phyloP scores from a whole-genome alignment of 179 eudicot species.

The Patellifolia procumbens region DNA sequence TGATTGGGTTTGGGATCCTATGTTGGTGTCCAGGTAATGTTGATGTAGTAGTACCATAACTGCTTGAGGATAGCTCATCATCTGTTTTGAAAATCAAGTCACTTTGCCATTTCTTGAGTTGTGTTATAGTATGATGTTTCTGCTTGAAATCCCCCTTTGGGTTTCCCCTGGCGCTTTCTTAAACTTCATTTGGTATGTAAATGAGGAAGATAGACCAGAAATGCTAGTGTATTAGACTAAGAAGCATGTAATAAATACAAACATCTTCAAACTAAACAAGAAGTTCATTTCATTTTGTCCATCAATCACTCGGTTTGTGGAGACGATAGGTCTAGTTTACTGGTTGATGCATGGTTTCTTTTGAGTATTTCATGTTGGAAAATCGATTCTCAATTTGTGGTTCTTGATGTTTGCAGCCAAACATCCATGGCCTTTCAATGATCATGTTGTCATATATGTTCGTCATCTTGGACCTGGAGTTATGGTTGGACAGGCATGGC shows the following conservation, averaged over 20 bases:
- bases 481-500: slow-evolving; percentile 84
- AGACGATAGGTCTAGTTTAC: neutral
- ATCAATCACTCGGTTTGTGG: neutral
- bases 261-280: neutral
- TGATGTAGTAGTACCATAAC: too few species aligned
- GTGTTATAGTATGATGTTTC: neutral
- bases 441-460: slow-evolving; percentile 66
- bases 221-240: neutral
- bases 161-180: neutral
- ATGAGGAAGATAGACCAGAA: neutral
- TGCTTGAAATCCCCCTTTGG: neutral
- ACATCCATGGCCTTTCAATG: slow-evolving; percentile 81
- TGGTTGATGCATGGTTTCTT: neutral
- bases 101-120: neutral
- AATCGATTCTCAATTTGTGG: slow-evolving; percentile 6
- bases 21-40: too few species aligned
- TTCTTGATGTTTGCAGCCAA: slow-evolving; percentile 46
- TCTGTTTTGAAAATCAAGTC: neutral
- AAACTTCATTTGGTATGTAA: neutral
- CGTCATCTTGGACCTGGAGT: slow-evolving; percentile 88
- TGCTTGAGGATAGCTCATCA: neutral
- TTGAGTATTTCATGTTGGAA: slow-evolving; percentile 4
- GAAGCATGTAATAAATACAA: neutral
- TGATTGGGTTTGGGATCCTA: neutral
- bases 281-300: neutral